Conservation (phyloP, 1,284 basidiomycete species). For the Cutaneotrichosporon sp. region DNA sequence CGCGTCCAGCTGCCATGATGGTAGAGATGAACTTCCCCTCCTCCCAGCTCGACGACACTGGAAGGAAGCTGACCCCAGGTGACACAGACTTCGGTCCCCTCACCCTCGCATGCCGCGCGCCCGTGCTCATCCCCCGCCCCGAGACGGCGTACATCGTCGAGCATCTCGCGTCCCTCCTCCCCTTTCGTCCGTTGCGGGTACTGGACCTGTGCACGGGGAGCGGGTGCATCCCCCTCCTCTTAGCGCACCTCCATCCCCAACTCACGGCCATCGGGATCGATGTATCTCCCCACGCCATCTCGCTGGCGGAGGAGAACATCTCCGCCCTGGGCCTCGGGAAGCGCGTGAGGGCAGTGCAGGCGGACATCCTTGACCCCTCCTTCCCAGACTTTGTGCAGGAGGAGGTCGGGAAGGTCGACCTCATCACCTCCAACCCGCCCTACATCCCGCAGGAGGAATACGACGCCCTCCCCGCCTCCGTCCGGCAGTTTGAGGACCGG, state of each 20-base stretch:
- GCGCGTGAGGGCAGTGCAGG: conserved; percentile 36
- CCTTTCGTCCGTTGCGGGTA: conserved; percentile 46
- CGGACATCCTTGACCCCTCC: conserved; percentile 57
- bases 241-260: conserved; percentile 66
- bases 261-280: conserved; percentile 68
- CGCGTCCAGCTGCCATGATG: no score
- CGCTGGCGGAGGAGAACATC: conserved; percentile 72
- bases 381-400: conserved; percentile 17
- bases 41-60: no score
- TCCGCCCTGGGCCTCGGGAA: neutral
- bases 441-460: conserved; percentile 77
- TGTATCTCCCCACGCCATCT: conserved; percentile 66
- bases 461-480: conserved; percentile 64
- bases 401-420: conserved; percentile 59
- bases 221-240: conserved; percentile 80
- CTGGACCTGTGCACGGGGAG: conserved; percentile 89
- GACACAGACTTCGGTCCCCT: conserved; percentile 85
- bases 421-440: conserved; percentile 90
- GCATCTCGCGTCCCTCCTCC: conserved; percentile 29
- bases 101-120: conserved; percentile 67
- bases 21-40: no score
- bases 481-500: conserved; percentile 75
- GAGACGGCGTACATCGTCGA: conserved; percentile 80
- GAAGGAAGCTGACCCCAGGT: conserved; percentile 61
- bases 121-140: conserved; percentile 84